phyloP scores from a whole-genome alignment of 2,329 filamentous ascomycete species.

The Trichophyton verrucosum region DNA sequence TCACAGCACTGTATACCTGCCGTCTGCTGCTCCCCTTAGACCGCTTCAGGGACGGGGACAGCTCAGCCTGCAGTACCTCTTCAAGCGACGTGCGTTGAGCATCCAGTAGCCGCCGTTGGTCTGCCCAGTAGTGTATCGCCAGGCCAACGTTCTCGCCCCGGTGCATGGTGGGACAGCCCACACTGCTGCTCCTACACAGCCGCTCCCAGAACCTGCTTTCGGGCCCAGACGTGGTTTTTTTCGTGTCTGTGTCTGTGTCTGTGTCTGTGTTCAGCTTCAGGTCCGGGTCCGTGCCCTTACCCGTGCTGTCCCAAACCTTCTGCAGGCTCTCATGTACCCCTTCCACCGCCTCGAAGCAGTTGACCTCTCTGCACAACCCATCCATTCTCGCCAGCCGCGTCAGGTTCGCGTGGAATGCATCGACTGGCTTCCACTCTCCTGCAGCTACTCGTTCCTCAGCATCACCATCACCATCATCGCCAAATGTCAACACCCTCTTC shows the following conservation, averaged over 20 bases:
- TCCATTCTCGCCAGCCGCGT: slow-evolving; percentile 35
- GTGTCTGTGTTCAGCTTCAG: no score
- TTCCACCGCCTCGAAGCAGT: slow-evolving; percentile 36
- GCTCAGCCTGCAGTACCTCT: not conserved
- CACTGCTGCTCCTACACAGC: slow-evolving; percentile 26
- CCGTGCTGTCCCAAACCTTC: slow-evolving; percentile 27
- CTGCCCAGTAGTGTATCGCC: slow-evolving; percentile 32
- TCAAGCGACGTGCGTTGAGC: slow-evolving; percentile 17
- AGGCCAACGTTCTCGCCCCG: slow-evolving; percentile 29
- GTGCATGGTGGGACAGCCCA: slow-evolving; percentile 34
- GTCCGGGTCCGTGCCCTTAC: no score
- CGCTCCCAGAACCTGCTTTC: slow-evolving; percentile 25
- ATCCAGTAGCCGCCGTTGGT: slow-evolving; percentile 25
- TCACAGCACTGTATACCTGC: slow-evolving; percentile 24
- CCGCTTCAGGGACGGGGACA: slow-evolving; percentile 16
- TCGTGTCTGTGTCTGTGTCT: no score
- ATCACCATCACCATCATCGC: no score
- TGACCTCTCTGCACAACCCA: slow-evolving; percentile 32
- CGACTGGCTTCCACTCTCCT: slow-evolving; percentile 26
- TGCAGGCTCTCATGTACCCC: slow-evolving; percentile 32
- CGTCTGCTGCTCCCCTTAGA: slow-evolving; percentile 10
- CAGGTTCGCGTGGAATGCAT: slow-evolving; percentile 32
- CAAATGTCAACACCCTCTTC: slow-evolving; percentile 25
- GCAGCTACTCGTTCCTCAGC: no score
- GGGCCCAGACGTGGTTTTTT: slow-evolving; percentile 13